Base-by-base conservation (phyloP, 2,329 filamentous ascomycete species). In the Lachnellula suecica region DNA sequence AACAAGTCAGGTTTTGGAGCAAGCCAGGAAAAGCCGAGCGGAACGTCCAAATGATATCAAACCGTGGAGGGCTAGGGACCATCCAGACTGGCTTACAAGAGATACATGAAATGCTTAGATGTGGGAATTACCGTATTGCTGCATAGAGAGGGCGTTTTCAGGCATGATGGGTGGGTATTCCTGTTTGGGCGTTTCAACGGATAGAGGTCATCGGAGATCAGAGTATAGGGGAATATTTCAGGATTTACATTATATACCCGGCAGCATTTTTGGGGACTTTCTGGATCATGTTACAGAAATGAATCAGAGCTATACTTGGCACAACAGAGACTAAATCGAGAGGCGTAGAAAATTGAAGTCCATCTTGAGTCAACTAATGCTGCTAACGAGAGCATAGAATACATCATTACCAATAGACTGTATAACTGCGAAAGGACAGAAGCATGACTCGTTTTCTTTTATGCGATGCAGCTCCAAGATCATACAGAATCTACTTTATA, bases 21-120 rank as follows among this genome's bases (percentile, higher is more conserved):
- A 79, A 51, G 80, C 77, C 2, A 72, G 68, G 37, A 74, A 77
- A 60, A 84, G 82, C 59, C 75, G 75, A 17, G 70, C 76, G 48
- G 74, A 78, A 35, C 78, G 83, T 40, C 78, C 80, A 0, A 72
- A 75, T 46, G 79, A 76, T 4, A 84, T 86, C 57, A 79, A 75
- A 59, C 75, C 78, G 2, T 86, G 83, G 83, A 75, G 73, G 44
- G 74, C 81, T 19, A 76, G 72, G 49, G 79, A 86, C 31, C 74
- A 85, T 51, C 81, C 83, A 2, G 74, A 82, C 56, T 87, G 83
- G 82, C 75, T 79, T 27, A 60, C 51, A 13, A 55, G 60, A 41
- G 61, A 67, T 35, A 42, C 42, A 43, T 66, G 27, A 58, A 34
- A 13, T 38, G 20, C 13, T 6, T 42, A 23, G 15, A n/a, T 23